These are phyloP conservation scores for Globisporangium abappressorium DNA, from an alignment of 352 stramenopile species.

Conservation along the genomic window DNA sequence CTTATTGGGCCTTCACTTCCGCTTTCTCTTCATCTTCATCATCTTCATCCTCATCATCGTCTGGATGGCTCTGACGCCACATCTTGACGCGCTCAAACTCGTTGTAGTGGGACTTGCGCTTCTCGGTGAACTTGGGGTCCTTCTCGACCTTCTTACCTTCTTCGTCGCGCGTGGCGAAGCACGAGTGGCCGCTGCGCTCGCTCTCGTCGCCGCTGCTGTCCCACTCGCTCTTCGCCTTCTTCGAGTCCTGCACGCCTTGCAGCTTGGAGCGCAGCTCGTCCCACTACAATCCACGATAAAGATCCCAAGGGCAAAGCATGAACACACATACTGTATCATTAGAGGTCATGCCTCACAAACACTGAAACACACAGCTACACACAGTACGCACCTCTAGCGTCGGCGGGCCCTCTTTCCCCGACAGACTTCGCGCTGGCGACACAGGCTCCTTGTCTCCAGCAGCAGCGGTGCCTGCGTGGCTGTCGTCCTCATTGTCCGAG, in stretches of 20 bases:
- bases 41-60: conserved; percentile 4
- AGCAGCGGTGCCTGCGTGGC: conserved; percentile 9
- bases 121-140: conserved; percentile 62
- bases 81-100: conserved; percentile 71
- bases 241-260: conserved; percentile 42
- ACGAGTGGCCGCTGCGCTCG: background rate
- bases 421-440: conserved; percentile 52
- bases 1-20: background rate
- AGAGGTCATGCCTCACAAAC: conserved; percentile 3
- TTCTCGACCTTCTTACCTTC: conserved; percentile 69
- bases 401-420: conserved; percentile 36
- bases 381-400: conserved; percentile 29
- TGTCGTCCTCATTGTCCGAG: conserved; percentile 22
- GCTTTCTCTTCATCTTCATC: conserved; percentile 1
- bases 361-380: conserved; percentile 13
- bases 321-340: background rate
- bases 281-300: conserved; percentile 33
- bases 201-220: conserved; percentile 51
- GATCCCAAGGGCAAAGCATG: background rate
- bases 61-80: conserved; percentile 57
- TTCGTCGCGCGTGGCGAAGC: conserved; percentile 40
- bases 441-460: conserved; percentile 27
- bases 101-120: conserved; percentile 85
- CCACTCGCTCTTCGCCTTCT: conserved; percentile 47
- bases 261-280: conserved; percentile 69